Evolutionary conservation across 345 rosid genomes (phyloP), one percentile per base, ranked within the genome.

Genomic region (Gossypium bickii): DNA sequence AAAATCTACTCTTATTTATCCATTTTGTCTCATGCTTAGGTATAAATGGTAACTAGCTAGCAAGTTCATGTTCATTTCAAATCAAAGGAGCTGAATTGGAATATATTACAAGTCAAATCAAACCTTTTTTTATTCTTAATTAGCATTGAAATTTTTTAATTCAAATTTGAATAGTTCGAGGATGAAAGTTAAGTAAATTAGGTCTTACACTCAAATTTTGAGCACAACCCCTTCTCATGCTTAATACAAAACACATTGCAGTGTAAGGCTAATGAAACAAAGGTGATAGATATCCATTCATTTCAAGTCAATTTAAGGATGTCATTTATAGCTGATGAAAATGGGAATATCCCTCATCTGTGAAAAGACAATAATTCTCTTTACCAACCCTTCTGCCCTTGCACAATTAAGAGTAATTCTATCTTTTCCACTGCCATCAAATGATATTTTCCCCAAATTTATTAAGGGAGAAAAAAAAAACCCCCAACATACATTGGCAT

Each of bases 351-450:
- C 74, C 74, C 51, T 56, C 13, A 29, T 17, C 55, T 73, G 72
- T 75, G 80, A 78, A 49, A 80, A 76, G 85, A 81, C 83, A 78
- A 75, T 74, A 81, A 83, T 80, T 83, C 80, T 67, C 76, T 59
- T 38, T 45, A 70, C 49, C 76, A 67, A 65, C 48, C 73, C 70
- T 63, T 57, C 45, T 38, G 51, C 47, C 82, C 24, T 25, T 67
- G 34, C 66, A 78, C 75, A 77, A 77, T 56, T 74, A 77, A 78
- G 68, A 78, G 79, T 69, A 74, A 79, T 51, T 60, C 74, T 25
- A 47, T 74, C 74, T 72, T 34, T 80, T 71, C 76, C 59, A 66
- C 74, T 64, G 61, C 41, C 75, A 72, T 60, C 74, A 60, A 68
- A 64, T 56, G 16, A 57, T 61, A 43, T 72, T 49, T 24, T 24